phyloP scores from a whole-genome alignment of 1,284 basidiomycete species.

The Melanopsichium pennsylvanicum region DNA sequence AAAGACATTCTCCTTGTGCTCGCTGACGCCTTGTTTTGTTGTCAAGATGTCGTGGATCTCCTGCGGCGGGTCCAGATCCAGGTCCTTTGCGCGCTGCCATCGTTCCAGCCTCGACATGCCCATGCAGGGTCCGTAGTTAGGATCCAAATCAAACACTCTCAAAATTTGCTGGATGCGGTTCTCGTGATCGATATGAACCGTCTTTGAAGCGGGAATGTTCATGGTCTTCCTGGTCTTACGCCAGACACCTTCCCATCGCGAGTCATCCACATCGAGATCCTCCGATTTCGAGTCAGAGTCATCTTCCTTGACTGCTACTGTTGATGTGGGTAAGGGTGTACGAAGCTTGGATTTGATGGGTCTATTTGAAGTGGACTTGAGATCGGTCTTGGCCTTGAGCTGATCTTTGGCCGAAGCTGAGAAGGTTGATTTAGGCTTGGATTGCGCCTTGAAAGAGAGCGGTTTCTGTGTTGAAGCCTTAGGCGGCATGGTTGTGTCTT shows the following conservation, averaged over 20 bases:
- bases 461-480: slow-evolving; percentile 29
- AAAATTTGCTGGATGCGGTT: slow-evolving; percentile 61
- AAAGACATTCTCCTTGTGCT: slow-evolving; percentile 41
- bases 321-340: slow-evolving; percentile 4
- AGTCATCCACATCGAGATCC: slow-evolving; percentile 45
- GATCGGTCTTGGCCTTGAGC: slow-evolving; percentile 17
- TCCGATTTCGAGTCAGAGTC: slow-evolving; percentile 15
- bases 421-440: slow-evolving; percentile 41
- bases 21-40: slow-evolving; percentile 52
- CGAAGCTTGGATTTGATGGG: slow-evolving; percentile 14
- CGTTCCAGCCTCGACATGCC: slow-evolving; percentile 83
- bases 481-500: slow-evolving; percentile 17
- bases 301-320: slow-evolving; percentile 5
- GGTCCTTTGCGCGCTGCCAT: slow-evolving; percentile 82
- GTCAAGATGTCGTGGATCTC: slow-evolving; percentile 72
- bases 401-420: slow-evolving; percentile 29
- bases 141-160: slow-evolving; percentile 62
- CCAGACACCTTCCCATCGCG: slow-evolving; percentile 54
- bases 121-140: slow-evolving; percentile 79
- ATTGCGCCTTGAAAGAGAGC: slow-evolving; percentile 35
- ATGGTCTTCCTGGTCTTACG: slow-evolving; percentile 38
- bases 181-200: slow-evolving; percentile 56
- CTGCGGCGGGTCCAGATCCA: slow-evolving; percentile 82
- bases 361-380: slow-evolving; percentile 17
- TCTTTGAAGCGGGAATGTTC: slow-evolving; percentile 30